phyloP scores from a whole-genome alignment of 2,329 filamentous ascomycete genomes.

The Botrytis hyacinthi region DNA sequence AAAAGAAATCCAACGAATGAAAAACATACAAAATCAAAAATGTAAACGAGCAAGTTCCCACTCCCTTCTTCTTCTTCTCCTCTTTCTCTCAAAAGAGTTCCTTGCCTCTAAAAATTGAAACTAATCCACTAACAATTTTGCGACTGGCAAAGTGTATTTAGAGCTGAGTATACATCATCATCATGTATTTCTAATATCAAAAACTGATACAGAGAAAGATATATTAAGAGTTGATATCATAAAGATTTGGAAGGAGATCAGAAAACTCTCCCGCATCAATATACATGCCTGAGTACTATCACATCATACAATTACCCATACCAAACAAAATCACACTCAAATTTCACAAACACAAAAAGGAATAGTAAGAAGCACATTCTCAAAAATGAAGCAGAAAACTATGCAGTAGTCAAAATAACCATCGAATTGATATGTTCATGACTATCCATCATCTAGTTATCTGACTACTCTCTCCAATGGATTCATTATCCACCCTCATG shows the following conservation, averaged over 20 bases:
- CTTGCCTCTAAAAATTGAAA: not conserved
- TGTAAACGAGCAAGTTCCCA: fast-evolving
- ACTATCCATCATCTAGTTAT: constrained; percentile 12
- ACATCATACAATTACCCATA: not conserved
- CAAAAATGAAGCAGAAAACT: not conserved
- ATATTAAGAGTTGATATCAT: not conserved
- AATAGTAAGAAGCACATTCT: not conserved
- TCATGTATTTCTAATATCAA: not conserved
- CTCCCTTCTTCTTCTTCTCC: not conserved
- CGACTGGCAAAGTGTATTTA: not conserved
- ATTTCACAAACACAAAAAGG: not conserved
- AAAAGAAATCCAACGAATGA: not conserved
- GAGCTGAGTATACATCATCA: not conserved
- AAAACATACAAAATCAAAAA: not conserved
- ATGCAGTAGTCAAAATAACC: constrained; percentile 1
- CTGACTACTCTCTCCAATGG: constrained; percentile 2
- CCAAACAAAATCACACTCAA: not conserved
- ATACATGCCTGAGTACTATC: not conserved
- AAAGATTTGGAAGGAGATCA: not conserved
- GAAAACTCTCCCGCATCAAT: not conserved
- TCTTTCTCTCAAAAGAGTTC: not conserved
- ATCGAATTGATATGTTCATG: constrained; percentile 15
- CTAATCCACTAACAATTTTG: not conserved
- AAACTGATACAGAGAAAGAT: not conserved
- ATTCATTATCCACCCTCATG: constrained; percentile 6